A percentile compares a stretch with the other conserved stretches of the same genome.
These are phyloP conservation scores for Erythrobasidium hasegawianum DNA, from an alignment of 1,284 basidiomycete genomes.

Conservation along the genomic window DNA sequence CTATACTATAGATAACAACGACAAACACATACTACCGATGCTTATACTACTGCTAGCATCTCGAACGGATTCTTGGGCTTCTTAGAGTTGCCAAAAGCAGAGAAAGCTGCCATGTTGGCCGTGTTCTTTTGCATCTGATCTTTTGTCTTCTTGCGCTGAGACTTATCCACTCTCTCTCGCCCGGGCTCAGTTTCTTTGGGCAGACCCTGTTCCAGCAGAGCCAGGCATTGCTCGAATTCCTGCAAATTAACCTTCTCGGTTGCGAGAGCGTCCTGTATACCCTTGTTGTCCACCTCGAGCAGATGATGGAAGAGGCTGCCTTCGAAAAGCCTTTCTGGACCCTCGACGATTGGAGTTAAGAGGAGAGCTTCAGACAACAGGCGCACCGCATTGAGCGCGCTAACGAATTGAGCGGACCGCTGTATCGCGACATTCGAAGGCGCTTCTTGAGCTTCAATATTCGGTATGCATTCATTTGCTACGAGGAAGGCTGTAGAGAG, in stretches of 20 bases:
- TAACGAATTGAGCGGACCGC: slow-evolving; percentile 21
- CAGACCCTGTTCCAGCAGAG: neutral
- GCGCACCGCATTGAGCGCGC: slow-evolving; percentile 11
- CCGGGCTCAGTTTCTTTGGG: neutral
- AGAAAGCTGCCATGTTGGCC: neutral
- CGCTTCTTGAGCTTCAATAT: neutral
- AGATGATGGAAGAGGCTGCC: slow-evolving; percentile 18
- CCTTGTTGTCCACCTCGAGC: neutral
- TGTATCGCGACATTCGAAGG: slow-evolving; percentile 8
- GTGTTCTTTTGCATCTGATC: neutral
- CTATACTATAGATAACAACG: too few species aligned
- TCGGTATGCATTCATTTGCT: neutral
- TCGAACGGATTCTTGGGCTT: too few species aligned
- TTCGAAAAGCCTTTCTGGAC: slow-evolving; percentile 10
- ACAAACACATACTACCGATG: too few species aligned
- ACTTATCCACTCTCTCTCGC: slow-evolving; percentile 2
- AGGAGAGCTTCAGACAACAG: slow-evolving; percentile 12
- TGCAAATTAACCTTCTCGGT: too few species aligned
- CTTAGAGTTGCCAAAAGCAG: too few species aligned
- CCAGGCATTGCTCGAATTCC: neutral
- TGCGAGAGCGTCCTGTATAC: neutral
- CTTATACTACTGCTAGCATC: too few species aligned
- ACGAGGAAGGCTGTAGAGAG: slow-evolving; percentile 5
- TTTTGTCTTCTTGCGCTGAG: slow-evolving; percentile 5
- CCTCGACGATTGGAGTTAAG: neutral